Evolutionary conservation across 1,139 yeast species (phyloP), one percentile per base, ranked within the genome.

Genomic region (Yamadazyma mexicana): DNA sequence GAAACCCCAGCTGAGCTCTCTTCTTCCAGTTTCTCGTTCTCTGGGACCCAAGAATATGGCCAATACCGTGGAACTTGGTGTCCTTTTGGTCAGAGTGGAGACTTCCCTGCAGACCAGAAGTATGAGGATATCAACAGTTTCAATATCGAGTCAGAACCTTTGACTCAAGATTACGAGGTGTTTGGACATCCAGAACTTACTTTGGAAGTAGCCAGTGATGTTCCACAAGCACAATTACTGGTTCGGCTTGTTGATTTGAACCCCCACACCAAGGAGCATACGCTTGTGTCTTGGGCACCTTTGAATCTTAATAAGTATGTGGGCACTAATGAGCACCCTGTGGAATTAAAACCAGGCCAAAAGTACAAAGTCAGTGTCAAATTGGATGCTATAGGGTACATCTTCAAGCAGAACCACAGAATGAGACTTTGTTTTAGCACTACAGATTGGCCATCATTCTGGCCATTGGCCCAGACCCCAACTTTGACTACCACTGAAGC

Each of bases 21-120:
- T 7, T 24, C 27, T 6, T 7, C 23, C 10, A 4, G n/a, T 4
- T n/a, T 30, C 3, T 15, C 45, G 2, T 54, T 64, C 34, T 47
- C 55, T 29, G 73, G 73, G 10, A 41, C 50, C 4, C 54, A 61
- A 35, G 63, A 66, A 2, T 69, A 69, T 47, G 74, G 74, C 8
- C 43, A 62, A 16, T 64, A 64, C 43, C 58, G 73, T 50, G 74
- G 74, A 4, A 63, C 66, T 0, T 69, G 50, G 51, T 68, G 74
- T 52, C 73, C 74, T 27, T 68, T 68, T 49, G 74, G 74, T 2
- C 66, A 64, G 44, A 54, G 50, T 17, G 74, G 73, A 22, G 73
- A 68, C 43, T 67, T 68, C 49, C 71, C 74, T n/a, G 54, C 67
- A 9, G 72, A 69, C 42, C 74, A 69, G 41, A 58, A 56, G 38